Percentiles rank a stretch among this genome's conserved stretches.
Conservation (phyloP, 768 basidiomycete genomes). For the Collybia sordida region DNA sequence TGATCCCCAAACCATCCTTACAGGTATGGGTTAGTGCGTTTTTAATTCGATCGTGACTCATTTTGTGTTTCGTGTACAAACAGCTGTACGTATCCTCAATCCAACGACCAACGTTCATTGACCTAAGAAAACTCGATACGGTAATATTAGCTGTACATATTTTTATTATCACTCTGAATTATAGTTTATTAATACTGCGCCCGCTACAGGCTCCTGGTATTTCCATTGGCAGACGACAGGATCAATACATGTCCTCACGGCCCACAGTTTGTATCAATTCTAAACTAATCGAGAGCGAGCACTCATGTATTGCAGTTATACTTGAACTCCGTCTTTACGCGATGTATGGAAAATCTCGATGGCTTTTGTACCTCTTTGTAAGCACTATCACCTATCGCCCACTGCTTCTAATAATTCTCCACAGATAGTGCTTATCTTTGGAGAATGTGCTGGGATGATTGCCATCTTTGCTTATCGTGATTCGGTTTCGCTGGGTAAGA, state of each 20-base stretch:
- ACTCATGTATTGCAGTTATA: constrained; percentile 19
- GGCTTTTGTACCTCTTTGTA: constrained; percentile 21
- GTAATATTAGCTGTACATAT: constrained; percentile 9
- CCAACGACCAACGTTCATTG: background rate
- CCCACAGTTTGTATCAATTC: constrained; percentile 19
- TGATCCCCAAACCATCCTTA: too few species aligned
- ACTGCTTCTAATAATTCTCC: too few species aligned
- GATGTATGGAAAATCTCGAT: constrained; percentile 26
- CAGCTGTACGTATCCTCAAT: background rate
- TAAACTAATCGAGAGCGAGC: background rate
- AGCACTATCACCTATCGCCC: too few species aligned
- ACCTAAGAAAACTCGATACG: background rate
- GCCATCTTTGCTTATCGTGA: constrained; percentile 28
- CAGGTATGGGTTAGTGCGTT: too few species aligned
- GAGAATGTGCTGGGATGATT: constrained; percentile 18
- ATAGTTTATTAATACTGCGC: background rate
- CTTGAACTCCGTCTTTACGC: constrained; percentile 31
- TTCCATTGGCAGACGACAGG: constrained; percentile 39
- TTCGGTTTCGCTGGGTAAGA: constrained; percentile 19
- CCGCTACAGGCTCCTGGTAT: constrained; percentile 24
- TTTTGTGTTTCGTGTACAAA: background rate
- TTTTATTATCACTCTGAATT: background rate
- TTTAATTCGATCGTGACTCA: too few species aligned
- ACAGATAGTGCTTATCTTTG: constrained; percentile 12
- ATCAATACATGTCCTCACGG: constrained; percentile 33